Evolutionary conservation across 371 early-diverging fungal genomes (phyloP).

Genomic region (Mortierella sp.): DNA sequence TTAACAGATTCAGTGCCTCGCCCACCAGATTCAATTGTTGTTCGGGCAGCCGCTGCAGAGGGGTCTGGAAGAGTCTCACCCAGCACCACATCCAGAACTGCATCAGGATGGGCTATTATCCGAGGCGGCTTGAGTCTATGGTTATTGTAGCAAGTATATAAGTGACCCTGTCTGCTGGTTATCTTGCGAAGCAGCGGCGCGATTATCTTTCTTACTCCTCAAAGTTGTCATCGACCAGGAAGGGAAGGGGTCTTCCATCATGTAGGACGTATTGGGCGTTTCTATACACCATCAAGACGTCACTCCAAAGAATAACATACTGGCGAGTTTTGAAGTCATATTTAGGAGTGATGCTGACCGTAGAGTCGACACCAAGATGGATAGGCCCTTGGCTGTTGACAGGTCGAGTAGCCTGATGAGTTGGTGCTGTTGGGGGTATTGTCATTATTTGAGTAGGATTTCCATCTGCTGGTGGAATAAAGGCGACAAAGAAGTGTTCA

Average conservation of each 20-base stretch:
- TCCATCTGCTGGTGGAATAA: no score
- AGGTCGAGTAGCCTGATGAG: no score
- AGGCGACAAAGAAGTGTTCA: background rate
- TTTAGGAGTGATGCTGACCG: background rate
- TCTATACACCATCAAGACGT: slow-evolving; percentile 7
- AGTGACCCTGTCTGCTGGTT: background rate
- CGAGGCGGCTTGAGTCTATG: slow-evolving; percentile 5
- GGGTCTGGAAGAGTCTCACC: background rate
- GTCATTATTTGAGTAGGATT: no score
- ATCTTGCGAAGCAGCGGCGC: background rate
- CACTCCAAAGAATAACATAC: slow-evolving; percentile 20
- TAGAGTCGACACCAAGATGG: background rate
- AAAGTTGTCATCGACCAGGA: slow-evolving; percentile 10
- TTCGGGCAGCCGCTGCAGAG: no score
- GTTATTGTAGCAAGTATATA: background rate
- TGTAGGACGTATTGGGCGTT: slow-evolving; percentile 13
- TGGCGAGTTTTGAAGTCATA: slow-evolving; percentile 1
- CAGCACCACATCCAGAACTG: slow-evolving; percentile 4
- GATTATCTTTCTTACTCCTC: slow-evolving; percentile 1
- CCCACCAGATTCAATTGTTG: no score
- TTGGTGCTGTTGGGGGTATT: no score
- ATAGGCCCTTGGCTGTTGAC: no score
- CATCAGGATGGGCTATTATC: background rate
- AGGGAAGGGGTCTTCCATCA: slow-evolving; percentile 2
- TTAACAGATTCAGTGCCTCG: no score